Conservation (phyloP, 306 rosid genomes). For the Luffa aegyptiaca region DNA sequence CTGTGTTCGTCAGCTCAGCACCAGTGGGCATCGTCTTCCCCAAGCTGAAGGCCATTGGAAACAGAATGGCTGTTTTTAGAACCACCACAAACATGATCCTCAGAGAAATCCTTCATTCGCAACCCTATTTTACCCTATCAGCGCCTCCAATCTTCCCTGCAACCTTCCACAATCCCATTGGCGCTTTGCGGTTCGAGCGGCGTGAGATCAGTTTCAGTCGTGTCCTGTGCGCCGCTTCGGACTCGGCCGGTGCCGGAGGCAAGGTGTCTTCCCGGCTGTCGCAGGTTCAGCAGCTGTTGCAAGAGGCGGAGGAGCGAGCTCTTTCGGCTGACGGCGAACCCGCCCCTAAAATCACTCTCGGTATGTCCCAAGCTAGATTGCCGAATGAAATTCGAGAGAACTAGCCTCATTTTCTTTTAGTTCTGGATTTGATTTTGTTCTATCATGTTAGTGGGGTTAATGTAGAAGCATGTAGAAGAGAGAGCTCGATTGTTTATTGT, state of each 20-base stretch:
- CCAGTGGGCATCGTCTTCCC: background rate
- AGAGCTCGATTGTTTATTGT: background rate
- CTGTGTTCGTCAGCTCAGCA: no score
- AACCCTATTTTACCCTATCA: conserved; percentile 18
- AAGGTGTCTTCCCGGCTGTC: conserved; percentile 72
- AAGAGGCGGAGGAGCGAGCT: conserved; percentile 72
- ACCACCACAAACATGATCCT: conserved; percentile 25
- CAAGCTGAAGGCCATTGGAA: background rate
- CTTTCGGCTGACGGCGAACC: conserved; percentile 39
- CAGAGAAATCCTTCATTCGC: conserved; percentile 26
- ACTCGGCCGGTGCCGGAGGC: conserved; percentile 21
- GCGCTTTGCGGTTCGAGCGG: conserved; percentile 5
- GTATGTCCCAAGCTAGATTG: conserved; percentile 14
- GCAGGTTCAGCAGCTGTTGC: conserved; percentile 68
- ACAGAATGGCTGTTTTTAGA: conserved; percentile 37
- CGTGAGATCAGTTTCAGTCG: conserved; percentile 22
- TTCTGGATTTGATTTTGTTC: background rate
- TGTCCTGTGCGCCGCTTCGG: conserved; percentile 47
- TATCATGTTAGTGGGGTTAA: background rate
- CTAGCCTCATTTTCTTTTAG: background rate
- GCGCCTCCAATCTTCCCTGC: conserved; percentile 1
- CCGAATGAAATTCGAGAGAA: background rate
- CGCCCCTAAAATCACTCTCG: conserved; percentile 65
- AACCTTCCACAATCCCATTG: background rate
- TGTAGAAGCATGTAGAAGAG: background rate